Conservation (phyloP, 1,139 yeast species). For the Eremothecium cymbalariae region DNA sequence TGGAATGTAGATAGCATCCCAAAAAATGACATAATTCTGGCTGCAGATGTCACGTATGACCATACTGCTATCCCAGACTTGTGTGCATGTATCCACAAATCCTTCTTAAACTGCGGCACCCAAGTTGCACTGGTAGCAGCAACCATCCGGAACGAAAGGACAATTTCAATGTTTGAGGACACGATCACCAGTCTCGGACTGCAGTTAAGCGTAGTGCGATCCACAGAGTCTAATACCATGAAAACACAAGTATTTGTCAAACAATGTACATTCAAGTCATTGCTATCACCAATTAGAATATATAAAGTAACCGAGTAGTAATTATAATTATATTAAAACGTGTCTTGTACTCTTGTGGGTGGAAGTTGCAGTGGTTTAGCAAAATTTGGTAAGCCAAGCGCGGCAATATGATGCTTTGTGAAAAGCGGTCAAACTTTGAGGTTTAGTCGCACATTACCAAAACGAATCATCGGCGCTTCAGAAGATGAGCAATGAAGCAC, state of each 20-base stretch:
- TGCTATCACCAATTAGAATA: slow-evolving; percentile 24
- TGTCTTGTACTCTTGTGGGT: no score
- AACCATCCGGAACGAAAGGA: slow-evolving; percentile 57
- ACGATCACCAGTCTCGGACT: slow-evolving; percentile 30
- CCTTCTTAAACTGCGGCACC: slow-evolving; percentile 5
- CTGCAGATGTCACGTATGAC: slow-evolving; percentile 87
- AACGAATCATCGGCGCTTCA: no score
- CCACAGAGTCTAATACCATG: slow-evolving; percentile 12
- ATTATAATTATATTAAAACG: no score
- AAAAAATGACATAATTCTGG: slow-evolving; percentile 45
- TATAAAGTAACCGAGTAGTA: slow-evolving; percentile 19
- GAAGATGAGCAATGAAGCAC: no score
- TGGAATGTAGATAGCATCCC: slow-evolving; percentile 47
- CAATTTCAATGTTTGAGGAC: slow-evolving; percentile 47
- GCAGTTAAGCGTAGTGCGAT: slow-evolving; percentile 27
- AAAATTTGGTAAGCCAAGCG: not conserved
- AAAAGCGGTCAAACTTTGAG: slow-evolving; percentile 1
- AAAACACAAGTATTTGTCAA: slow-evolving; percentile 7
- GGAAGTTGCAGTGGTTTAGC: slow-evolving; percentile 1
- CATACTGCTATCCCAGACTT: slow-evolving; percentile 49
- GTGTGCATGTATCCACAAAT: slow-evolving; percentile 41
- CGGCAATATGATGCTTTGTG: not conserved
- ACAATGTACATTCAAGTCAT: slow-evolving; percentile 11
- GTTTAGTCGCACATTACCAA: not conserved
- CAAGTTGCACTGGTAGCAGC: slow-evolving; percentile 47